A percentile compares a stretch with the other conserved stretches of the same genome.
These are phyloP conservation scores for Trametes gibbosa DNA, from an alignment of 768 basidiomycete species.

Conservation along the genomic window DNA sequence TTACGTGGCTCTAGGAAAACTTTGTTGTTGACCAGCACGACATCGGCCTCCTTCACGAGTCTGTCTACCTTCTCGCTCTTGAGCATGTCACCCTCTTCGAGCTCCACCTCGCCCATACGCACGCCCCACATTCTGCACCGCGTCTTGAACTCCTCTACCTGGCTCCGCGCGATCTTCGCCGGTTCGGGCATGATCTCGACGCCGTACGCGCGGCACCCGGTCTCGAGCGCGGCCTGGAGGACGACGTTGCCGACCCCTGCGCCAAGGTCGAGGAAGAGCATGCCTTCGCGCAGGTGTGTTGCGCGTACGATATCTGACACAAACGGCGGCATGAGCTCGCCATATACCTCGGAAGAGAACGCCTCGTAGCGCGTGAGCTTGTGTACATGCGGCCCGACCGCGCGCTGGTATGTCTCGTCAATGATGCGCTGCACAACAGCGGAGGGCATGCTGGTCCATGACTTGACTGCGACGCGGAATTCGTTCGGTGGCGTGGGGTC, in stretches of 20 bases:
- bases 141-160: constrained; percentile 69
- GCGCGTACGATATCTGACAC: constrained; percentile 50
- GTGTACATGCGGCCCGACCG: constrained; percentile 87
- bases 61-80: constrained; percentile 60
- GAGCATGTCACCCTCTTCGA: constrained; percentile 87
- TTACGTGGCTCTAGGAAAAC: constrained; percentile 72
- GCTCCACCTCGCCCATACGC: constrained; percentile 66
- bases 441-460: constrained; percentile 58
- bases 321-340: constrained; percentile 82
- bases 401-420: constrained; percentile 91
- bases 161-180: constrained; percentile 72
- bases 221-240: constrained; percentile 53
- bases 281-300: constrained; percentile 46
- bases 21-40: constrained; percentile 89
- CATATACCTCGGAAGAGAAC: constrained; percentile 84
- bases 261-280: constrained; percentile 57
- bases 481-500: constrained; percentile 43
- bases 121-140: constrained; percentile 94
- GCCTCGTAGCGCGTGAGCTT: constrained; percentile 77
- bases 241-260: constrained; percentile 61
- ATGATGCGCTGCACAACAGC: constrained; percentile 71
- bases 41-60: constrained; percentile 78
- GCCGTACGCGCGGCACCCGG: constrained; percentile 49
- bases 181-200: constrained; percentile 79
- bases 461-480: constrained; percentile 44